Conservation (phyloP, 225 moss, liverwort and hornwort genomes). For the Bryum argenteum region DNA sequence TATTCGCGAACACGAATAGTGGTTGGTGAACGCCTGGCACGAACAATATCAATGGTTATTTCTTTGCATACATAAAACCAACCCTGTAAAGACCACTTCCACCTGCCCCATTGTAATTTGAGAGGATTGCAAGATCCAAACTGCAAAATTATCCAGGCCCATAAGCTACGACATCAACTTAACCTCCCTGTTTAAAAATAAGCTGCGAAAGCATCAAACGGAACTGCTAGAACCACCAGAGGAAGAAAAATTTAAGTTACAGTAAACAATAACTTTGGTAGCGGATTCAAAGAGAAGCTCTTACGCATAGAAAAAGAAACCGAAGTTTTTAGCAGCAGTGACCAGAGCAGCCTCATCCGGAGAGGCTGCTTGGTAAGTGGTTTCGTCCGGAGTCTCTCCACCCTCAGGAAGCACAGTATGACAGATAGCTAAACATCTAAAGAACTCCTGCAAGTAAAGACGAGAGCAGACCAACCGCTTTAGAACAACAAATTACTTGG, state of each 20-base stretch:
- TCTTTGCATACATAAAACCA: constrained; percentile 13
- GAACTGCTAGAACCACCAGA: neutral
- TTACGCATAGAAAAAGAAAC: constrained; percentile 92
- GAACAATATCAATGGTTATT: constrained; percentile 15
- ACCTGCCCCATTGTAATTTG: constrained; percentile 12
- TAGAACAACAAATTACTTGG: constrained; percentile 1
- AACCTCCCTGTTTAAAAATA: neutral
- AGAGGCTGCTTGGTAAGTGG: constrained; percentile 89
- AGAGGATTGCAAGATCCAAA: constrained; percentile 5
- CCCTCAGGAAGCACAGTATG: constrained; percentile 96
- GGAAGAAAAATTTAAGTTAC: neutral
- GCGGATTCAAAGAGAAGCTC: constrained; percentile 26
- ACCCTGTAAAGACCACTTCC: constrained; percentile 19
- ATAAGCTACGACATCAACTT: constrained; percentile 9
- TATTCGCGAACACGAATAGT: constrained; percentile 90
- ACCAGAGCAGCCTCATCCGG: constrained; percentile 97
- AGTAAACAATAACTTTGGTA: neutral
- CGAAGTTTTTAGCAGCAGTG: constrained; percentile 87
- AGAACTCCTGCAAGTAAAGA: constrained; percentile 75
- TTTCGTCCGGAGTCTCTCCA: constrained; percentile 84
- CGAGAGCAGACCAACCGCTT: constrained; percentile 17
- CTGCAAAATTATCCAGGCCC: constrained; percentile 4
- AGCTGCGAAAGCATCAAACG: neutral
- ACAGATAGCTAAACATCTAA: constrained; percentile 91
- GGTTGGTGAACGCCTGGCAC: constrained; percentile 83